phyloP scores from a whole-genome alignment of 768 basidiomycete genomes.

The Boletus tylopilopsis region DNA sequence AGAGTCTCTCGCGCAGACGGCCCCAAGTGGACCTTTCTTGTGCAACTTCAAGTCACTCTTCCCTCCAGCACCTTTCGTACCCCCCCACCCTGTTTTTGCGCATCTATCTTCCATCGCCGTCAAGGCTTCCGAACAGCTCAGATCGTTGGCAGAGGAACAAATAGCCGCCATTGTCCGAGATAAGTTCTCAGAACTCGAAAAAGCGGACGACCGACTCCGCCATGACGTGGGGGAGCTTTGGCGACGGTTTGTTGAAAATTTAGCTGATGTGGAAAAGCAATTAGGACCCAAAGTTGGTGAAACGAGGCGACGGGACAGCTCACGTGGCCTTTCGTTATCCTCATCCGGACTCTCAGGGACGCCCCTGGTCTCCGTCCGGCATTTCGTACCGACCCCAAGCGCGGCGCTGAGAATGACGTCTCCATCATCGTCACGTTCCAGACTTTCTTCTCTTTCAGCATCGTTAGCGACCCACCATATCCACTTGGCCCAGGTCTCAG shows the following conservation, averaged over 20 bases:
- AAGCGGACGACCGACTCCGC: constrained; percentile 50
- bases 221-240: constrained; percentile 61
- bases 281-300: constrained; percentile 19
- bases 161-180: constrained; percentile 49
- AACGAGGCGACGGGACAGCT: constrained; percentile 18
- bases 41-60: constrained; percentile 58
- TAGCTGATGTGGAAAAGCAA: constrained; percentile 43
- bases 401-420: constrained; percentile 35
- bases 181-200: constrained; percentile 55
- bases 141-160: constrained; percentile 56
- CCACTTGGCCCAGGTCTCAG: constrained; percentile 27
- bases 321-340: constrained; percentile 18
- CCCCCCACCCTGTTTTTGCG: constrained; percentile 67
- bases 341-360: constrained; percentile 25
- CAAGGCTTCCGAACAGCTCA: constrained; percentile 49
- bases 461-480: constrained; percentile 61
- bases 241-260: constrained; percentile 50
- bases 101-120: constrained; percentile 60
- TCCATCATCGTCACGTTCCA: constrained; percentile 36
- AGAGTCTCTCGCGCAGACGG: constrained; percentile 23
- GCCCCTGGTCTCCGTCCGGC: constrained; percentile 42
- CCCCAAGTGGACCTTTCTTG: constrained; percentile 38
- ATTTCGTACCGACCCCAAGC: constrained; percentile 51
- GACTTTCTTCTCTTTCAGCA: constrained; percentile 64
- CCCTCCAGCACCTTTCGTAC: constrained; percentile 72